These are phyloP conservation scores for Stephanodiscus minutulus DNA, from an alignment of 108 stramenopile species.

Conservation along the genomic window DNA sequence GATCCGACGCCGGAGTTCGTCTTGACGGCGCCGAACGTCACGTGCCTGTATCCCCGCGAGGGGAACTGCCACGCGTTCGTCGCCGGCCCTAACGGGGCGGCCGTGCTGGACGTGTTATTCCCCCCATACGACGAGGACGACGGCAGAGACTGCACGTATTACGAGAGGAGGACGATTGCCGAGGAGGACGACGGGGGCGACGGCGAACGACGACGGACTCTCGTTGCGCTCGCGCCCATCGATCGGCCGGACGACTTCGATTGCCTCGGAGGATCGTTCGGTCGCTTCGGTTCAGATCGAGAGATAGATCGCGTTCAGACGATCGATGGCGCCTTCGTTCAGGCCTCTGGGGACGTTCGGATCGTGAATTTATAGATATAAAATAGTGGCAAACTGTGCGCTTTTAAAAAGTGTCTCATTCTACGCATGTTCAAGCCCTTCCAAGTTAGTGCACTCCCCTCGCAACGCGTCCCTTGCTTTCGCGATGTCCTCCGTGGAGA, in stretches of 20 bases:
- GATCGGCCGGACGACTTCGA: slow-evolving; percentile 83
- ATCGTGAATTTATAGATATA: not conserved
- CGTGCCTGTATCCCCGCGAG: slow-evolving; percentile 74
- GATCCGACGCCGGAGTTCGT: not conserved
- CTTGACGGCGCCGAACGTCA: slow-evolving; percentile 71
- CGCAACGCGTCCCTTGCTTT: slow-evolving; percentile 15
- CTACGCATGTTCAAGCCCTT: not conserved
- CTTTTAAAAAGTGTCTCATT: too few relatives aligned
- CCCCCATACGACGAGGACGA: slow-evolving; percentile 89
- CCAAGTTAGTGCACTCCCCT: not conserved
- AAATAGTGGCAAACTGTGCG: too few relatives aligned
- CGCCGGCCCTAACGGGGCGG: slow-evolving; percentile 88
- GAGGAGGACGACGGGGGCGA: not conserved
- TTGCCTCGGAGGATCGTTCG: slow-evolving; percentile 74
- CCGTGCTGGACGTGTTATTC: slow-evolving; percentile 90
- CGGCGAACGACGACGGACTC: slow-evolving; percentile 26
- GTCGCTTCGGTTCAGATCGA: slow-evolving; percentile 50
- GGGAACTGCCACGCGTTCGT: slow-evolving; percentile 93
- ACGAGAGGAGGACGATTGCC: slow-evolving; percentile 54
- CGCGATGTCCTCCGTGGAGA: slow-evolving; percentile 23
- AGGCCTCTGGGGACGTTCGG: too few relatives aligned
- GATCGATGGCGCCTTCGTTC: too few relatives aligned
- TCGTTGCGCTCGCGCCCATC: slow-evolving; percentile 50
- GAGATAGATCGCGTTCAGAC: too few relatives aligned
- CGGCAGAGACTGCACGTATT: slow-evolving; percentile 92